Base-by-base conservation (phyloP, 2,329 filamentous ascomycete genomes). In the Macrophomina tecta region DNA sequence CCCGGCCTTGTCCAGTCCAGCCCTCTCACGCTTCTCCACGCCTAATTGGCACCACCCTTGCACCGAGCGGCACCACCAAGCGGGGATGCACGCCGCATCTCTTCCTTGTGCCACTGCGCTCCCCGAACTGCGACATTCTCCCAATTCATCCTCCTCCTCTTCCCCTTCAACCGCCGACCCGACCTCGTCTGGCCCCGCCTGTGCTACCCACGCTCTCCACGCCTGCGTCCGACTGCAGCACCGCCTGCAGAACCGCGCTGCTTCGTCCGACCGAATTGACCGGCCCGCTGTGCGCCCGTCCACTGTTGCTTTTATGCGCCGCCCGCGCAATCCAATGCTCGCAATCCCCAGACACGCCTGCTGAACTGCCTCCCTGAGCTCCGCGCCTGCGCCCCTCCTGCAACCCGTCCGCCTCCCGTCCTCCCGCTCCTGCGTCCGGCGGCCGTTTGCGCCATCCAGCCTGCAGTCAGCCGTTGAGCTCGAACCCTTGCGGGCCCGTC, bases 401-500 rank as follows among this genome's bases (percentile, higher is more conserved):
- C 58, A 62, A 28, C 45, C 40, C 58, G 40, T 18, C 42, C 28
- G 40, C 42, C n/a, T 16, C 23, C 60, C 46, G 32, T 16, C 60
- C 8, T 32, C 28, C 61, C 53, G 34, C 36, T 28, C 46, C 34
- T 53, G 61, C 46, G 16, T 45, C 46, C 46, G 46, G 2, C 42
- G 30, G 16, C 60, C 52, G 63, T 48, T 58, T 49, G 63, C 63
- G 64, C 64, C 64, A 52, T 60, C 53, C 38, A 11, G 12, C 40
- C 64, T 58, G 64, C 64, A 60, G 64, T 45, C 64, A 66, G 45
- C 64, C 64, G 64, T 49, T 48, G 40, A 40, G 14, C 64, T 42
- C 45, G 51, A n/a, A n/a, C 53, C 23, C 30, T 48, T n/a, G 32
- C 5, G 32, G 9, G 16, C 32, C 38, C 61, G 30, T 11, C 62